These are phyloP conservation scores for Vigna nakashimae DNA, from an alignment of 306 rosid species.

Conservation along the genomic window DNA sequence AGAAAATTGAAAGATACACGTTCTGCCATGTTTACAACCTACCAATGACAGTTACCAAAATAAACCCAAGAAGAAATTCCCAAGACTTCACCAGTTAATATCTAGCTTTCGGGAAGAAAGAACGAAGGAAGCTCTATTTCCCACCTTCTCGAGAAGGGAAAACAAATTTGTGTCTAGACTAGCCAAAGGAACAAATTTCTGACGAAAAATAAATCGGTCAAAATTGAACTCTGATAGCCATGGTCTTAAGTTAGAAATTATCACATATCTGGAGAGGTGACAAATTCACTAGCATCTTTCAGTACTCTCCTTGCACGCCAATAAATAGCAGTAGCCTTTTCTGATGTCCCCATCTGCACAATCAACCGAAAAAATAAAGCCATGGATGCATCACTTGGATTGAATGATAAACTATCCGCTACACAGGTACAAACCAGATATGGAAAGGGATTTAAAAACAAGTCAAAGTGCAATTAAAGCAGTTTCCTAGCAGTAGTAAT, in stretches of 20 bases:
- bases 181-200: not conserved
- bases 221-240: slow-evolving; percentile 52
- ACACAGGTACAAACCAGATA: not conserved
- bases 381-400: slow-evolving; percentile 10
- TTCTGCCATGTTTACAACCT: not conserved
- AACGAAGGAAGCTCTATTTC: slow-evolving; percentile 15
- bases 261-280: slow-evolving; percentile 51
- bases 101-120: not conserved
- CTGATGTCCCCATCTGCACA: slow-evolving; percentile 88
- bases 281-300: slow-evolving; percentile 64
- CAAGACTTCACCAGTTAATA: not conserved
- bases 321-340: slow-evolving; percentile 64
- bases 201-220: slow-evolving; percentile 40
- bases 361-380: slow-evolving; percentile 25
- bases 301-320: slow-evolving; percentile 82
- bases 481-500: not conserved
- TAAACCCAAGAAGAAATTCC: not conserved
- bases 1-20: not conserved
- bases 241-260: slow-evolving; percentile 11
- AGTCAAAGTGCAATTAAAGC: not conserved
- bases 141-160: not conserved
- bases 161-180: slow-evolving; percentile 7
- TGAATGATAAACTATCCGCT: not conserved
- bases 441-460: slow-evolving; percentile 3
- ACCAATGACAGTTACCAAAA: not conserved